phyloP scores from a whole-genome alignment of 257 asterid species.

The Solanum paucissectum region DNA sequence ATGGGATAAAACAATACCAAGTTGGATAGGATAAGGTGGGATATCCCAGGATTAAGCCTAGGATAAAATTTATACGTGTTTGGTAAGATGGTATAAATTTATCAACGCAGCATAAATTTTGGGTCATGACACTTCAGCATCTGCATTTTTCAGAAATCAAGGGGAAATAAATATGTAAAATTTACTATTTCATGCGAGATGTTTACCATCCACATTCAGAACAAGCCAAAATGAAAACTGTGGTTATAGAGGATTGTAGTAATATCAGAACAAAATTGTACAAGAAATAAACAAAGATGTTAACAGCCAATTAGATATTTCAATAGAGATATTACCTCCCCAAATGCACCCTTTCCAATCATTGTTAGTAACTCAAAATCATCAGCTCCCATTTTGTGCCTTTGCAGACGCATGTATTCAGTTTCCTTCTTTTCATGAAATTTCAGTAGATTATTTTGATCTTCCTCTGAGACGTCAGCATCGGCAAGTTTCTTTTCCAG shows the following conservation, averaged over 20 bases:
- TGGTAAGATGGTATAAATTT: background rate
- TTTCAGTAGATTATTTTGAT: constrained; percentile 76
- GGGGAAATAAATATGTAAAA: background rate
- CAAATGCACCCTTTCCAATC: constrained; percentile 99
- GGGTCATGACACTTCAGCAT: background rate
- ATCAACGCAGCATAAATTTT: background rate
- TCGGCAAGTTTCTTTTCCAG: constrained; percentile 94
- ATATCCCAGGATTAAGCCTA: background rate
- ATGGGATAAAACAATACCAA: background rate
- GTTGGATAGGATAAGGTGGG: background rate
- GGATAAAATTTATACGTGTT: background rate
- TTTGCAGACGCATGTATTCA: constrained; percentile 95
- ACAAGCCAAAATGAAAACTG: background rate
- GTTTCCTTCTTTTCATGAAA: constrained; percentile 94
- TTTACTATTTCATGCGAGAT: background rate
- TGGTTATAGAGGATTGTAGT: background rate
- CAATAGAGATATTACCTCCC: constrained; percentile 54
- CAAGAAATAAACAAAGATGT: background rate
- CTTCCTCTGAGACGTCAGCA: constrained; percentile 99
- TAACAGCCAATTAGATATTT: background rate
- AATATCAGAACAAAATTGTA: background rate
- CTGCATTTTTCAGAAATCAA: background rate
- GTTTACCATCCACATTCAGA: background rate
- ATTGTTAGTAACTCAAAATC: constrained; percentile 90
- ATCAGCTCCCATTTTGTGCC: constrained; percentile 95